These are phyloP conservation scores for Leavenworthia alabamica DNA, from an alignment of 345 rosid genomes.

Conservation along the genomic window DNA sequence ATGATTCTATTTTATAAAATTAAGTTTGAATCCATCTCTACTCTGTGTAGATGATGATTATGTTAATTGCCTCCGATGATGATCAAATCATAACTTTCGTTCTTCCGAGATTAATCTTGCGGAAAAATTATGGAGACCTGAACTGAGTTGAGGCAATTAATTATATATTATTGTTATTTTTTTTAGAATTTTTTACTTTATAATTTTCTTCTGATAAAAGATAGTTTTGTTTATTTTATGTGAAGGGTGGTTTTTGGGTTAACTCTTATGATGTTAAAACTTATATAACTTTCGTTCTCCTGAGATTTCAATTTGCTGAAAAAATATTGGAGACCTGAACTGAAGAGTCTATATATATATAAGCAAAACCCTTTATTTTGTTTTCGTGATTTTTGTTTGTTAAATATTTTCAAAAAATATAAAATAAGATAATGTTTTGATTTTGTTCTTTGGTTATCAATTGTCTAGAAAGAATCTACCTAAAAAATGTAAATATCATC, in stretches of 20 bases:
- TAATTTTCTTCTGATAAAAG: not conserved
- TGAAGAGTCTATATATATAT: slow-evolving; percentile 10
- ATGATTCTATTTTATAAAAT: not conserved
- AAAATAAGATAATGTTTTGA: not conserved
- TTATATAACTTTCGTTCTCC: slow-evolving; percentile 28
- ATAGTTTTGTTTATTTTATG: not conserved
- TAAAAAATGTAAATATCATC: no score
- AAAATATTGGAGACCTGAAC: slow-evolving; percentile 28
- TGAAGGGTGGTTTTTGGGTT: not conserved
- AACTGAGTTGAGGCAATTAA: slow-evolving; percentile 27
- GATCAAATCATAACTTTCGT: slow-evolving; percentile 35
- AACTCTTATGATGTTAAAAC: slow-evolving; percentile 24
- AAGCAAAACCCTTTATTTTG: not conserved
- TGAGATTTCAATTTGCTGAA: slow-evolving; percentile 21
- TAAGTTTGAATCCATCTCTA: not conserved
- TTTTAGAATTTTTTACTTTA: not conserved
- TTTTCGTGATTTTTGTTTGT: not conserved
- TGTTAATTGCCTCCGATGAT: slow-evolving; percentile 24
- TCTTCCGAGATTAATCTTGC: slow-evolving; percentile 26
- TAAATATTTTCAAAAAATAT: not conserved
- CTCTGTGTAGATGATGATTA: not conserved
- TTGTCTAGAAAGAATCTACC: not conserved
- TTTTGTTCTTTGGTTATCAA: not conserved
- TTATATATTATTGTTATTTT: not conserved
- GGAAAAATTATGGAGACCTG: slow-evolving; percentile 33